Evolutionary conservation across 768 basidiomycete species (phyloP), one percentile per base, ranked within the genome.

Genomic region (Macrocybe gigantea): DNA sequence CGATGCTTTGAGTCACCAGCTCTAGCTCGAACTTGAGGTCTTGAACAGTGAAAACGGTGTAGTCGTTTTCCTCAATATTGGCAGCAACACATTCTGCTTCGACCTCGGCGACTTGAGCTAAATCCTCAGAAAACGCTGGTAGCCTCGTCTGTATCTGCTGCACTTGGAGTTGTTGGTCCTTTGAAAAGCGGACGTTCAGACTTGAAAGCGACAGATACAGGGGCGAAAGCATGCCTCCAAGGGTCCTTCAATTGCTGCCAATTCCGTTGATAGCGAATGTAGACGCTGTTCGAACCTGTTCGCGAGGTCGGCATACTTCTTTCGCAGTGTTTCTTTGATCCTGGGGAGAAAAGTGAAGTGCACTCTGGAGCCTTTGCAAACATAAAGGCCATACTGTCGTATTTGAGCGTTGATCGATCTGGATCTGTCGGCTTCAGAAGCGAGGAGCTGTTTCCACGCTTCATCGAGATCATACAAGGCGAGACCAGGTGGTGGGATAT

Each of bases 31-130:
- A 96, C 49, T 85, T 83, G 37, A 96, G 74, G 63, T 97, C 94
- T 64, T 91, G 87, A 53, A 75, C 82, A 4, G 88, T 90, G 59
- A 94, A 87, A 2, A 95, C 81, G 0, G 93, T 95, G 62, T 94
- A 89, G 61, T 98, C 95, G 60, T 96, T 97, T 65, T 96, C 94
- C 59, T 98, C 95, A 5, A 97, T 86, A 51, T 98, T 96, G 7
- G 93, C 94, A 6, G 81, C 79, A 3, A 67, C 67, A 65, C 94
- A 96, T 45, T 85, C 87, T 1, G 74, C 72, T 56, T 97, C 91
- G 0, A 83, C 84, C 0, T 63, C 69, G 0, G 70, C 70, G 7
- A 95, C 82, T 10, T 72, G 60, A 2, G 64, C 66, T 32, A 91
- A 63, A 0, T 73, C 67, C 7, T 82, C 76, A 5, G 80, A 73